Evolutionary conservation across 495 filamentous ascomycete genomes (phyloP).

Genomic region (Podospora pseudocomata): DNA sequence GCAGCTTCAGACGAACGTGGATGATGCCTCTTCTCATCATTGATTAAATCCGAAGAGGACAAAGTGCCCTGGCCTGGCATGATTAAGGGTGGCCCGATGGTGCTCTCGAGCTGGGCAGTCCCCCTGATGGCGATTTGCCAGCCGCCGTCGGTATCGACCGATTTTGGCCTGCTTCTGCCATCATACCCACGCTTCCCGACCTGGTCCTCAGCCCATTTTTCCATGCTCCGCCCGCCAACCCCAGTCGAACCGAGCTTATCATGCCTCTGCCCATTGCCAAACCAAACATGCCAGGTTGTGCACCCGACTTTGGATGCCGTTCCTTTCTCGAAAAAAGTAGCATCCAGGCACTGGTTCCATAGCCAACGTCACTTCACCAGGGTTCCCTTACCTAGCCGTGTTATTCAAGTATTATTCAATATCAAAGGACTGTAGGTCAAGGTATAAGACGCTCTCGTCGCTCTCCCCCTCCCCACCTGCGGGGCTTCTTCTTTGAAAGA

Average conservation of each 20-base stretch:
- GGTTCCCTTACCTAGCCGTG: neutral
- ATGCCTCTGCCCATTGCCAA: conserved; percentile 5
- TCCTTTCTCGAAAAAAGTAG: neutral
- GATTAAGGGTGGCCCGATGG: conserved; percentile 36
- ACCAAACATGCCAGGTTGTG: conserved; percentile 7
- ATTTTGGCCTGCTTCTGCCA: conserved; percentile 31
- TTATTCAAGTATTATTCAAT: neutral
- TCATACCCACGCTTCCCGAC: conserved; percentile 24
- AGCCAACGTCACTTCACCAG: neutral
- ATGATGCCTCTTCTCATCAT: neutral
- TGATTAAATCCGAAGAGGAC: conserved; percentile 9
- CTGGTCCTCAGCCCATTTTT: conserved; percentile 36
- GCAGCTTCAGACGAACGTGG: conserved; percentile 1
- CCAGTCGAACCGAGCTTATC: conserved; percentile 20
- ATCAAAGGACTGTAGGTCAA: neutral
- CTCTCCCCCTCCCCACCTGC: conserved; percentile 8
- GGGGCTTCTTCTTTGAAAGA: conserved; percentile 2
- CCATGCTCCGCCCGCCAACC: conserved; percentile 27
- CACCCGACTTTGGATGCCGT: conserved; percentile 6
- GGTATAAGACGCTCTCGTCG: conserved; percentile 15
- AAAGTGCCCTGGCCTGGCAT: conserved; percentile 20
- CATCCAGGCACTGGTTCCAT: neutral
- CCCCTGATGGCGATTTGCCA: conserved; percentile 28
- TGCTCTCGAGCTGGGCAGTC: conserved; percentile 12
- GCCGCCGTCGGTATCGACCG: conserved; percentile 33